Evolutionary conservation across 2,329 filamentous ascomycete species (phyloP).

Genomic region (Calonectria pauciramosa): DNA sequence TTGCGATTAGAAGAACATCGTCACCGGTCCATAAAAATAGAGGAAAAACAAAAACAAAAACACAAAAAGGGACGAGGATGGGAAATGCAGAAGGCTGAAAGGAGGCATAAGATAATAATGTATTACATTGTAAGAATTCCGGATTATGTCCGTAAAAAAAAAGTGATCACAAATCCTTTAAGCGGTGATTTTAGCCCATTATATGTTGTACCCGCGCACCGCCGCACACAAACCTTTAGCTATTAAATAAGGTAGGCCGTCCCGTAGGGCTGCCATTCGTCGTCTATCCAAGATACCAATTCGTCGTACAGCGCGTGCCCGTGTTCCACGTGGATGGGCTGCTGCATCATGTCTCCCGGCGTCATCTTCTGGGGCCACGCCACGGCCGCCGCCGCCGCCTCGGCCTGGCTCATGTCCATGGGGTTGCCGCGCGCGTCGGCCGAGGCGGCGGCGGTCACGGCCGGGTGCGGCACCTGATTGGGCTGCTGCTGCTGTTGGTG

Average conservation of each 20-base stretch:
- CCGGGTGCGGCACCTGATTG: constrained; percentile 31
- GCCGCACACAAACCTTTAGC: neutral
- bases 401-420: constrained; percentile 39
- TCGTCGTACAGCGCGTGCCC: constrained; percentile 52
- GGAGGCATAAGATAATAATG: neutral
- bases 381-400: no score
- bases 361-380: constrained; percentile 38
- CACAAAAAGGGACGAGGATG: neutral
- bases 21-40: neutral
- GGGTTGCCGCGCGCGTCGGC: neutral
- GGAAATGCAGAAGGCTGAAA: neutral
- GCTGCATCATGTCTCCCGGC: constrained; percentile 37
- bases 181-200: neutral
- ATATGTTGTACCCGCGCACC: neutral
- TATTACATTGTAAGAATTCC: neutral
- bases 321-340: constrained; percentile 47
- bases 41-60: neutral
- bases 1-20: neutral
- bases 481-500: constrained; percentile 31
- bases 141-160: neutral
- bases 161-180: neutral
- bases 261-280: constrained; percentile 51
- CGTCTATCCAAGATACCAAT: constrained; percentile 54
- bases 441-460: constrained; percentile 5
- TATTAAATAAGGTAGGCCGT: constrained; percentile 41